phyloP scores from a whole-genome alignment of 2,329 filamentous ascomycete species.

The Xylariaceae sp. region DNA sequence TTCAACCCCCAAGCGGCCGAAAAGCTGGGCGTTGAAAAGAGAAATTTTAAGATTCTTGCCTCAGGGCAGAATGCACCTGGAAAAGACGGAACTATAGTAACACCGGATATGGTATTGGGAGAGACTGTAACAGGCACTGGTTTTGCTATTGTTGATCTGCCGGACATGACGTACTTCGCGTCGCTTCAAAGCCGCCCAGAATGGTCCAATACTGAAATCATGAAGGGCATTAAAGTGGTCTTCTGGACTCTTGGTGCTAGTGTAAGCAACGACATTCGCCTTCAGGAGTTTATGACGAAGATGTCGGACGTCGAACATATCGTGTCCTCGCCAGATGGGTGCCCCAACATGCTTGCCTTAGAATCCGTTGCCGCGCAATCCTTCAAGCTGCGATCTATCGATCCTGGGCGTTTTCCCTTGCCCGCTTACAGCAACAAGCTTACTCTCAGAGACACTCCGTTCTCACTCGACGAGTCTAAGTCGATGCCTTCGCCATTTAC shows the following conservation, averaged over 20 bases:
- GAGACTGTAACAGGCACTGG: conserved; percentile 63
- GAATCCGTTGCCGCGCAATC: conserved; percentile 63
- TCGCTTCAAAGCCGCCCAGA: conserved; percentile 67
- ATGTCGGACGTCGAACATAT: conserved; percentile 65
- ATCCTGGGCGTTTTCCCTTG: conserved; percentile 67
- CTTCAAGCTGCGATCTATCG: conserved; percentile 67
- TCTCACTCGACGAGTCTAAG: too few relatives aligned
- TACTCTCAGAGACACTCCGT: conserved; percentile 17
- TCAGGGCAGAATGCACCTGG: conserved; percentile 60
- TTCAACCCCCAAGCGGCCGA: conserved; percentile 66
- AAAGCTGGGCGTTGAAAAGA: conserved; percentile 56
- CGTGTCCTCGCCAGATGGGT: conserved; percentile 69
- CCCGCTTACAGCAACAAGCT: conserved; percentile 59
- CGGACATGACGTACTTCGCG: conserved; percentile 65
- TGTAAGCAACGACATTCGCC: conserved; percentile 55
- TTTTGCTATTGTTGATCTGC: conserved; percentile 76
- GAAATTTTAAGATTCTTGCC: conserved; percentile 57
- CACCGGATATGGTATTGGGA: conserved; percentile 81
- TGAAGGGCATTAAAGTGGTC: conserved; percentile 62
- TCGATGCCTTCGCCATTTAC: conserved; percentile 31
- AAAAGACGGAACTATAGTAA: conserved; percentile 64
- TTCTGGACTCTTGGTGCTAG: conserved; percentile 78
- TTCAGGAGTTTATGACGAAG: conserved; percentile 67
- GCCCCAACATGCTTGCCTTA: conserved; percentile 70
- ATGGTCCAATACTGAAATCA: conserved; percentile 61